Evolutionary conservation across 192 early-diverging fungal genomes (phyloP), one percentile per base, ranked within the genome.

Genomic region (Phycomyces blakesleeanus): DNA sequence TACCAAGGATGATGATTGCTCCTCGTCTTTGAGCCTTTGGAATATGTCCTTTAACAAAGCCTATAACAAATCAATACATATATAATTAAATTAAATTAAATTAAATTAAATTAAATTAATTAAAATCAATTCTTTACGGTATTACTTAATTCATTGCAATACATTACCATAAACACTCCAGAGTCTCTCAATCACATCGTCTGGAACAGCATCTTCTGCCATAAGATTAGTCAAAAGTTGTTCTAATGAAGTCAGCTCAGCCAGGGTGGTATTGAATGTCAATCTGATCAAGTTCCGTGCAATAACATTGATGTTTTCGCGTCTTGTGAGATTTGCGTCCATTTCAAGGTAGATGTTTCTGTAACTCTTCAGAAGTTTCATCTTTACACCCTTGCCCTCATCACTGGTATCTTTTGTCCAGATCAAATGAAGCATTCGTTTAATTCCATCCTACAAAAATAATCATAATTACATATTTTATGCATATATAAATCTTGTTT

Each of bases 181-280:
- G 15, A 99, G 80, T 56, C 88, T 85, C 38, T 87, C 85, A 24
- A 95, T 73, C 0, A 95, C 85, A 11, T 79, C 66, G 5, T 80
- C 74, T 14, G 84, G 67, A 38, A 99, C 90, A n/a, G 74, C 64
- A 16, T 73, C 72, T 39, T 87, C 85, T n/a, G 71, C 54, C 76
- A 92, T 83, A 68, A 97, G 83, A 14, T 84, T 87, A 26, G 85
- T 87, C 27, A 99, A 69, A 5, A 99, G 76, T 73, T 96, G 89
- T 59, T 99, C 97, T 27, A 99, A 78, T 5, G 95, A 98, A 0
- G 93, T 98, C 26, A 96, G 77, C 72, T 99, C 94, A 0, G 96
- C 93, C 63, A 98, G 73, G 18, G 89, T 94, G 5, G 93, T 87
- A 53, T 84, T 85, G 72, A 85, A 86, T 3, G 95, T 93, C 41